Evolutionary conservation across 441 rosid genomes (phyloP), one percentile per base, ranked within the genome.

Genomic region (Arabidopsis hybrid): DNA sequence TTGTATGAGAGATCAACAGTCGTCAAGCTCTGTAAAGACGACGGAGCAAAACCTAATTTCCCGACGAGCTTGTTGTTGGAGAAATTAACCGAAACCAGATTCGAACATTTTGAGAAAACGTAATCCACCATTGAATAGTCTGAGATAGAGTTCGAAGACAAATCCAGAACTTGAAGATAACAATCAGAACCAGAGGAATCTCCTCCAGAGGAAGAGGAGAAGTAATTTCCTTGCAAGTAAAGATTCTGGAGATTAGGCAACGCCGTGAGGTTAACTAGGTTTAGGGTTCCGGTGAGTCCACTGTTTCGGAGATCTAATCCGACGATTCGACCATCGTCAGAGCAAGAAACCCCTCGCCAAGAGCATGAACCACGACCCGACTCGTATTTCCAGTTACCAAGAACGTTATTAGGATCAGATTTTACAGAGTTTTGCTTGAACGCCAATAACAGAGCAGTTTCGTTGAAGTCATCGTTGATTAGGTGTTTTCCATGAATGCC

Each of bases 281-380:
- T 78, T 8, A 95, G 78, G 57, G 55, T 42, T 13, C 93, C 96
- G 40, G 17, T 21, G 1, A 95, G 87, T 29, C 86, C 86, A 0
- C 79, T 69, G 76, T 84, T 78, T 64, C 82, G 78, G 75, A 95
- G 92, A 84, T 91, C 67, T 29, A 92, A 81, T 57, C 81, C 63
- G 1, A 78, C 18, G 34, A 92, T 92, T n/a, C 66, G 80, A 72
- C 87, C 85, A 60, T 79, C 88, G 6, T 1, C 0, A 16, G 91
- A 83, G 78, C 99, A 95, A 32, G 82, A 76, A 29, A 95, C 89
- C 49, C 99, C 99, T 31, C 45, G 64, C 97, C 97, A 92, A 3
- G 88, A 83, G 58, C 97, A 92, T 1, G 92, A 88, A 4, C n/a
- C 50, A 55, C 17, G 67, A 13, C 61, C 43, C 38, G 90, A 83